Percentiles rank a stretch among this genome's conserved stretches.
These are phyloP conservation scores for Tolypocladium sp. DNA, from an alignment of 2,329 filamentous ascomycete genomes.

Conservation along the genomic window DNA sequence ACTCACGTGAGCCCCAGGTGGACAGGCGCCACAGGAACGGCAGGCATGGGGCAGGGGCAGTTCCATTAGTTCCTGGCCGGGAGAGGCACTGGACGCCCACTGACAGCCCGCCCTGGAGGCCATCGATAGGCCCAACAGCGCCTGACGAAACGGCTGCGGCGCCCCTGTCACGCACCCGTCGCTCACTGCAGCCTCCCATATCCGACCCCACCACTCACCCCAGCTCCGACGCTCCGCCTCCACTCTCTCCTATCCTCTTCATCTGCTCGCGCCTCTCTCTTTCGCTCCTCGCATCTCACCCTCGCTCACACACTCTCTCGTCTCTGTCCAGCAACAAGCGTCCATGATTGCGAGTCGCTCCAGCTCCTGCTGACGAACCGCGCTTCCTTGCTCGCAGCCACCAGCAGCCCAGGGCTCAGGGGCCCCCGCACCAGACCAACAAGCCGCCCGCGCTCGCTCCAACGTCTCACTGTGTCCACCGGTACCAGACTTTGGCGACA, in stretches of 20 bases:
- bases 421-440: background rate
- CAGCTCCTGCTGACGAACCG: background rate
- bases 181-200: background rate
- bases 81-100: background rate
- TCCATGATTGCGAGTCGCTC: background rate
- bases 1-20: background rate
- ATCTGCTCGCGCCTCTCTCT: background rate
- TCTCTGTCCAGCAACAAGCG: background rate
- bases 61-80: no score
- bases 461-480: background rate
- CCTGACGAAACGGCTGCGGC: background rate
- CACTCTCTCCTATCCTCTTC: slow-evolving; percentile 1
- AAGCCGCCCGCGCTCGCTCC: background rate
- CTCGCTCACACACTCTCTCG: background rate
- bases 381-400: background rate
- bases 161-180: background rate
- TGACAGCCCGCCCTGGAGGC: no score
- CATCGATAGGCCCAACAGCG: background rate
- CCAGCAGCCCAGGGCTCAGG: background rate
- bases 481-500: background rate
- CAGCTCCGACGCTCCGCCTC: slow-evolving; percentile 1
- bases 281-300: background rate
- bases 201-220: background rate
- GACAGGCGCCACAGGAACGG: background rate
- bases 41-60: background rate